phyloP scores from a whole-genome alignment of 768 basidiomycete species.

The Botryobasidium botryosum region DNA sequence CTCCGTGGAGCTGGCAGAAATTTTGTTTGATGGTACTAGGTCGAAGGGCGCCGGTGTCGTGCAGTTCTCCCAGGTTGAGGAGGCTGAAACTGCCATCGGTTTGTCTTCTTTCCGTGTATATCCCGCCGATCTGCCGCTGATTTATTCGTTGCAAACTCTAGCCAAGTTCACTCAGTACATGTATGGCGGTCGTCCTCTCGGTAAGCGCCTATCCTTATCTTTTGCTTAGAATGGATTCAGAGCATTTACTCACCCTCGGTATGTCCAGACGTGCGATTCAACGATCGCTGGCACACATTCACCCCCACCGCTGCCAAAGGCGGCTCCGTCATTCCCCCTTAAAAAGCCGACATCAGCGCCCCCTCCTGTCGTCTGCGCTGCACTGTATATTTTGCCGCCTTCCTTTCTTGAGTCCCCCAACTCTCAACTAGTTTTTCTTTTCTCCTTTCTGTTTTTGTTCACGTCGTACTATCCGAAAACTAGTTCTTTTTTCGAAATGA shows the following conservation, averaged over 20 bases:
- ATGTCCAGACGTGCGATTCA: constrained; percentile 74
- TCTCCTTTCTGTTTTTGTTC: too few species aligned
- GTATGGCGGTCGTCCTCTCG: constrained; percentile 81
- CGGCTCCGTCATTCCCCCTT: too few species aligned
- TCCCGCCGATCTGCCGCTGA: background rate
- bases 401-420: too few species aligned
- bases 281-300: constrained; percentile 91
- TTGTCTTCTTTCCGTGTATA: constrained; percentile 14
- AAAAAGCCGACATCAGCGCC: too few species aligned
- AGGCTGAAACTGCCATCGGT: constrained; percentile 93
- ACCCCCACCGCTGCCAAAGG: constrained; percentile 80
- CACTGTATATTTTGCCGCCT: too few species aligned
- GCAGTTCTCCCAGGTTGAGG: constrained; percentile 71
- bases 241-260: background rate
- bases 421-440: too few species aligned
- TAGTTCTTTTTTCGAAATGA: too few species aligned
- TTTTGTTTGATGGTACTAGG: constrained; percentile 79
- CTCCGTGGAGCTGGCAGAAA: constrained; percentile 86
- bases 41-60: constrained; percentile 94
- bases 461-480: too few species aligned
- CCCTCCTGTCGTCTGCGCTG: too few species aligned
- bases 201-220: constrained; percentile 25
- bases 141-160: constrained; percentile 13
- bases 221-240: background rate
- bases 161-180: constrained; percentile 93